Evolutionary conservation across 805 yeast genomes (phyloP), one percentile per base, ranked within the genome.

Genomic region (Kluyveromyces lactis): DNA sequence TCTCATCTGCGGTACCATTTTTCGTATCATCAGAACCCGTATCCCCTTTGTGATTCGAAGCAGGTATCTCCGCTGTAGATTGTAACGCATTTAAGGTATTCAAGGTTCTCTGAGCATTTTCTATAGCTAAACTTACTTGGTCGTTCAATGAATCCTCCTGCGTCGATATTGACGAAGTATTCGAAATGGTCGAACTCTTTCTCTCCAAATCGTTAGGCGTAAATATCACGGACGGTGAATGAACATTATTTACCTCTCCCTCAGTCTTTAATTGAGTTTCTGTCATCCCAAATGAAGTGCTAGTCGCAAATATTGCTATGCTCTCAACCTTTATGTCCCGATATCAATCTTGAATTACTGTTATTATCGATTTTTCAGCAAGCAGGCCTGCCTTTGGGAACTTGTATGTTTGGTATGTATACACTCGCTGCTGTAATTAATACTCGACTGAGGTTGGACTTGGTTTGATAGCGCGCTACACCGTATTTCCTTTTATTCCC

Each of bases 81-180:
- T 12, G 18, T 19, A 3, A 10, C 4, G 29, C 2, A 24, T 34
- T 21, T 11, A 34, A 26, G 13, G 15, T 4, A 34, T n/a, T 34
- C n/a, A 34, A 17, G 5, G 30, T 21, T 4, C n/a, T 24, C 19
- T 30, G 23, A 2, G 45, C 41, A n/a, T 36, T 33, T 26, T 39
- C 45, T 11, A 42, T 42, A 2, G 40, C 42, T 18, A 24, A 12
- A 11, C 31, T 42, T 10, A 28, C 36, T 16, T 39, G 41, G 18
- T 33, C 37, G 13, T 18, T 27, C 9, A 40, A 28, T 18, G 31
- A 11, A 26, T 36, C 42, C 18, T 40, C 42, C 12, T 28, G 34
- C 18, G 31, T 33, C 4, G 31, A 38, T 18, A 26, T n/a, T 12
- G 29, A 24, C 9, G 35, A 32, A 10, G 36, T 26, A 17, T 4